Conservation (phyloP, 257 asterid genomes). For the Solanum rostratum region DNA sequence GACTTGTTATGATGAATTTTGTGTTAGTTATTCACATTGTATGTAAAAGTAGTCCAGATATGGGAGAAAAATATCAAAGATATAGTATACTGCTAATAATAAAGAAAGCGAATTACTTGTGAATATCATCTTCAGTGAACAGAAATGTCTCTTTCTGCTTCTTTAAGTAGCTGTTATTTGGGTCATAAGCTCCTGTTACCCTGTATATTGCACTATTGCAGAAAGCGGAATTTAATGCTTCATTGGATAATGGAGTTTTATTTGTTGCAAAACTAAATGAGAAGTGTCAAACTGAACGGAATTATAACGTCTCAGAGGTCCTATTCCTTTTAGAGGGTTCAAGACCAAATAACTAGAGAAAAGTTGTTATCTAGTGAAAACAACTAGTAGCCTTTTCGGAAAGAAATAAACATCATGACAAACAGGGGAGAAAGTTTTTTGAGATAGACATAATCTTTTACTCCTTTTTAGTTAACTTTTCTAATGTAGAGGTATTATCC, state of each 20-base stretch:
- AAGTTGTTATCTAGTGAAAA: background rate
- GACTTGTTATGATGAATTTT: background rate
- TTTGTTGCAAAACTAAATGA: background rate
- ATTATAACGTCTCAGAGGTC: background rate
- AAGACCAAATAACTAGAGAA: background rate
- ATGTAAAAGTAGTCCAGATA: background rate
- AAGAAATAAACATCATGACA: background rate
- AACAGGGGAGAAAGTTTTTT: background rate
- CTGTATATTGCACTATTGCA: background rate
- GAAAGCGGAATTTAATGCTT: background rate
- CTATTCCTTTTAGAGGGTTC: background rate
- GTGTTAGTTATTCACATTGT: background rate
- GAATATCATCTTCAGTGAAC: background rate
- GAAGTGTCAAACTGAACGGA: background rate
- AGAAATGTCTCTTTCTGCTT: background rate
- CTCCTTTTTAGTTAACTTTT: background rate
- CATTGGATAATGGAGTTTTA: background rate
- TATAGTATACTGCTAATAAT: background rate
- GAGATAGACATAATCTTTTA: background rate
- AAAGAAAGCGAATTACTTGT: background rate
- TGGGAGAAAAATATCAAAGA: background rate
- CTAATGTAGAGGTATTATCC: background rate
- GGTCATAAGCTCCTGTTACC: background rate
- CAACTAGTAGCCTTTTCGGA: background rate
- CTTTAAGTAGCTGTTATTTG: background rate